Evolutionary conservation across 2,329 filamentous ascomycete species (phyloP), one percentile per base, ranked within the genome.

Genomic region (Dryadomyces sulphureus): DNA sequence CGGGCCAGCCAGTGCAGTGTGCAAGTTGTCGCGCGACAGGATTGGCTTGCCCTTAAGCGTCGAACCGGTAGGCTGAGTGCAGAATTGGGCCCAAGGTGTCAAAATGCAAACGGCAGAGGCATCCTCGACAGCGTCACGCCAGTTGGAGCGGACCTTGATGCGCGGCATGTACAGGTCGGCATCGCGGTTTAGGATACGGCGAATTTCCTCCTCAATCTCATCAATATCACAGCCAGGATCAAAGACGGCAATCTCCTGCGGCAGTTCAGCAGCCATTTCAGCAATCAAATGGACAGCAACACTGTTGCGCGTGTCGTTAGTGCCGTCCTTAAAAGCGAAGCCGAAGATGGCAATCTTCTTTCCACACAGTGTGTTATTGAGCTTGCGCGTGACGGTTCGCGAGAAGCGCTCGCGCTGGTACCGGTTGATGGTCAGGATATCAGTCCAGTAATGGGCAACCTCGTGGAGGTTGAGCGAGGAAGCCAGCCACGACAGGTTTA

Each of bases 251-350:
- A 47, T 43, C 40, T 43, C 32, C 3, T 30, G 21, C 11, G 45
- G 45, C 9, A 22, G 40, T 25, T 47, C 45, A 5, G 30, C 32
- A 5, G 40, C 45, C 22, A 47, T 38, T 35, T 47, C 30, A 2
- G 40, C 40, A 16, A 47, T 43, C 3, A 47, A 32, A 27, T 43
- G 45, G 7, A 47, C 45, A 30, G 45, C 45, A 7, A 47, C 45
- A 12, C 45, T 47, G 40, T 47, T 47, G 19, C 45, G 45, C 2
- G 45, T 47, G 20, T 47, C 45, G 35, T 43, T 43, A 24, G 45
- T 47, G 41, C 45, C 45, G 7, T 42, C 39, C 20, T 47, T 47
- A n/a, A 47, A 47, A 3, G 45, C 40, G 27, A 47, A 47, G 14
- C 45, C 45, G 8, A 43, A 39, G 3, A 47, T 24, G 22, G 45